Conservation (phyloP, 2,329 filamentous ascomycete species). For the Thielaviopsis euricoi region DNA sequence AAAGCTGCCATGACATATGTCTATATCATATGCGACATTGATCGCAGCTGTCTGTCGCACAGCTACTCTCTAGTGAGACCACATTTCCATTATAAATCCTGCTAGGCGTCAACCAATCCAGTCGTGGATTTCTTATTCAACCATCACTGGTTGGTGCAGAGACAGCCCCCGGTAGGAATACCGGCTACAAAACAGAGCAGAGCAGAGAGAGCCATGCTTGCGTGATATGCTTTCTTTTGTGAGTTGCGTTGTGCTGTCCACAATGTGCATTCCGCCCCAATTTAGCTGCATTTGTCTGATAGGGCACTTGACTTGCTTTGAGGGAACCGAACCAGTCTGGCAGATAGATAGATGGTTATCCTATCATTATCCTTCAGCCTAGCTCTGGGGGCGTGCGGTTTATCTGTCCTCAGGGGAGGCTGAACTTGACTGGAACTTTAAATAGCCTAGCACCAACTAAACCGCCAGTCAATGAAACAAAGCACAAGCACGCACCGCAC, state of each 20-base stretch:
- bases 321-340: neutral
- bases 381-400: constrained; percentile 10
- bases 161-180: neutral
- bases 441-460: constrained; percentile 7
- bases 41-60: neutral
- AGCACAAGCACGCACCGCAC: neutral
- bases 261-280: neutral
- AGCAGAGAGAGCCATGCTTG: neutral
- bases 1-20: neutral
- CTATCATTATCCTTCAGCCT: constrained; percentile 5
- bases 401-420: constrained; percentile 12
- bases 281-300: neutral
- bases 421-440: constrained; percentile 7
- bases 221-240: neutral
- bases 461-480: neutral
- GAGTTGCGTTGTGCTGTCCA: neutral
- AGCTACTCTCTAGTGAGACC: constrained; percentile 5
- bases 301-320: neutral
- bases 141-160: neutral
- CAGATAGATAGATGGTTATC: neutral
- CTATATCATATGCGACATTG: neutral
- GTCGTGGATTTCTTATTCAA: neutral
- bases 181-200: no score
- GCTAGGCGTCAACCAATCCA: neutral
- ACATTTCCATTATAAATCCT: neutral